Base-by-base conservation (phyloP, 495 filamentous ascomycete species). In the Letharia columbiana region DNA sequence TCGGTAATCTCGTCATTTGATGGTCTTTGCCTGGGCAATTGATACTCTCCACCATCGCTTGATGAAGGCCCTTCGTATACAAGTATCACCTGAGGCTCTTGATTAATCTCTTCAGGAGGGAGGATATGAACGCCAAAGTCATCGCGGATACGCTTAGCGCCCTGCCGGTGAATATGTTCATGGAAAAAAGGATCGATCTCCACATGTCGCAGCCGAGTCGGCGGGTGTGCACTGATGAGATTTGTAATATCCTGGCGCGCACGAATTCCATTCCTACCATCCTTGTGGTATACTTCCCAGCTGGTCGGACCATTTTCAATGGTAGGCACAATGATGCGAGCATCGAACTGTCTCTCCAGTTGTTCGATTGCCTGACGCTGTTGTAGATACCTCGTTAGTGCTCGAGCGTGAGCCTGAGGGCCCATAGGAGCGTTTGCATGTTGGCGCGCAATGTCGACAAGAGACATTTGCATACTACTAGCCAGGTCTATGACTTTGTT, bases 121-220 rank as follows among this genome's bases (percentile, higher is more conserved):
- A 96, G 82, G 20, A 95, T 70, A 68, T 91, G 86, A 15, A 97
- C 92, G 68, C 91, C 89, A 69, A 85, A 90, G 33, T 91, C 85
- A 63, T 86, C 79, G 64, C 86, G 85, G 39, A 96, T 78, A 61
- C 82, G 82, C 42, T 82, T 79, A 13, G 82, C 79, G 58, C 86
- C 77, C 37, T 87, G 84, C 47, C 83, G 85, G 35, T 83, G 84
- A 40, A 96, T 76, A 75, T 90, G 88, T 9, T 83, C 78, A 75
- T 97, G 88, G 80, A 89, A 96, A 79, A 96, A 96, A 0, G 91
- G 87, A 75, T 97, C 90, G 15, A 97, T 82, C 3, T 82, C 71
- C 28, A 95, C 74, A 47, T 86, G 84, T 31, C 83, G 79, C 60
- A 96, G 79, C 61, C 89, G 84, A 23, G 87, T 80, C 6, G 92